These are phyloP conservation scores for Podaxis sp. DNA, from an alignment of 768 basidiomycete genomes.

Conservation along the genomic window DNA sequence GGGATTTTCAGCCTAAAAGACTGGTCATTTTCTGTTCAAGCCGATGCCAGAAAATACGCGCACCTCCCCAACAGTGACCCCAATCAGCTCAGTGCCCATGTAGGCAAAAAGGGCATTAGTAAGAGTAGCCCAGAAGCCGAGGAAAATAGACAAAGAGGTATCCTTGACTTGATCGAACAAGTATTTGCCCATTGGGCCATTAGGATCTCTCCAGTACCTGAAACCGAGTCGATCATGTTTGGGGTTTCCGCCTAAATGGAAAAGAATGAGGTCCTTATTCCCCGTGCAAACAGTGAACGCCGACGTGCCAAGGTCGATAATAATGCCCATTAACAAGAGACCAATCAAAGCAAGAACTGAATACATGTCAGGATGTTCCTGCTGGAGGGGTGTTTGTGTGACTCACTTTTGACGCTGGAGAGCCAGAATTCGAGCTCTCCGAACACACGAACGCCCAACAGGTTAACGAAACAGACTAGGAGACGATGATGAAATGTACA, in stretches of 20 bases:
- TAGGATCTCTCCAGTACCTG: constrained; percentile 45
- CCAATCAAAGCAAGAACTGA: constrained; percentile 47
- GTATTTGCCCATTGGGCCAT: constrained; percentile 60
- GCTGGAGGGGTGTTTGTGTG: constrained; percentile 22
- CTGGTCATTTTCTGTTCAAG: constrained; percentile 8
- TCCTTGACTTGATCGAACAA: constrained; percentile 49
- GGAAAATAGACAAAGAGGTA: constrained; percentile 51
- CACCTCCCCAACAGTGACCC: constrained; percentile 55
- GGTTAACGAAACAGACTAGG: constrained; percentile 53
- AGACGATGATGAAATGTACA: background rate
- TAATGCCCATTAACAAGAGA: constrained; percentile 57
- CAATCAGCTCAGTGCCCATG: constrained; percentile 77
- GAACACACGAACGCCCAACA: constrained; percentile 65
- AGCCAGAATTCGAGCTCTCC: constrained; percentile 78
- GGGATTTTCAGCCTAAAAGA: constrained; percentile 61
- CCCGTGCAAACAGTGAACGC: constrained; percentile 19
- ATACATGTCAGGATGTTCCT: background rate
- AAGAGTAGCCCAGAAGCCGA: constrained; percentile 71
- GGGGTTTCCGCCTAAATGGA: constrained; percentile 49
- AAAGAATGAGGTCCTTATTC: constrained; percentile 27
- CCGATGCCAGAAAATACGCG: background rate
- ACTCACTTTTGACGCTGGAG: constrained; percentile 64
- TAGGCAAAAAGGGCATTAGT: constrained; percentile 75
- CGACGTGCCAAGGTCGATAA: constrained; percentile 62
- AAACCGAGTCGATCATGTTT: constrained; percentile 49